These are phyloP conservation scores for Aspergillus luchuensis DNA, from an alignment of 2,329 filamentous ascomycete species.

Conservation along the genomic window DNA sequence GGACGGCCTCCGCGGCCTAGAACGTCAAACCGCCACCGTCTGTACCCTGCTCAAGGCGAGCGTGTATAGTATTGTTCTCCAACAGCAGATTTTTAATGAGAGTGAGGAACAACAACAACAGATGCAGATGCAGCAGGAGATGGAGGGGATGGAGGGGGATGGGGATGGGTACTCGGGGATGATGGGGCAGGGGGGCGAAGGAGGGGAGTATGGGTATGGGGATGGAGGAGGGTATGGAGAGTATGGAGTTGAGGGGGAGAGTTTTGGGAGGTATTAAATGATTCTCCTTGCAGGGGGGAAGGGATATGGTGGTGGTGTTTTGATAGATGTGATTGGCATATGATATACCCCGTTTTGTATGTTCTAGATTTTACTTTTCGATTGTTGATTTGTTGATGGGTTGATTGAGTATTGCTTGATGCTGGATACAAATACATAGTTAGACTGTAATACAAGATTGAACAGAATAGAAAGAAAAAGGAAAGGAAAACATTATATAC, in stretches of 20 bases:
- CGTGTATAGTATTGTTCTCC: constrained; percentile 96
- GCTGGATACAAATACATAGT: constrained; percentile 10
- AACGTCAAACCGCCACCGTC: constrained; percentile 91
- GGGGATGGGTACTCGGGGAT: constrained; percentile 25
- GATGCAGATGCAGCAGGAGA: constrained; percentile 15
- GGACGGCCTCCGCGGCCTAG: constrained; percentile 81
- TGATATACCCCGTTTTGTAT: constrained; percentile 24
- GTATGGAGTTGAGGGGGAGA: constrained; percentile 13
- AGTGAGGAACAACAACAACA: constrained; percentile 38
- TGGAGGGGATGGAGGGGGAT: constrained; percentile 22
- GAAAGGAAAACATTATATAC: constrained; percentile 23
- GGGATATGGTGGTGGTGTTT: not conserved
- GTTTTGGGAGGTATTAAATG: constrained; percentile 19
- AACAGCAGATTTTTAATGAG: constrained; percentile 87
- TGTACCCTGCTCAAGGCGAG: constrained; percentile 97
- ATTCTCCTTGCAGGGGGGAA: not conserved
- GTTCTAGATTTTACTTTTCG: constrained; percentile 8
- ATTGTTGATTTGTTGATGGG: too few relatives aligned
- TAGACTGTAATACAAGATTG: constrained; percentile 32
- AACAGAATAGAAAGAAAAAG: constrained; percentile 13
- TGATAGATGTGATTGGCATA: not conserved
- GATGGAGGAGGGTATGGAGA: constrained; percentile 9
- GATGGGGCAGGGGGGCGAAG: constrained; percentile 16
- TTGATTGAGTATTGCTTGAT: constrained; percentile 11
- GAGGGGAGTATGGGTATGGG: constrained; percentile 28